These are phyloP conservation scores for Meira nashicola DNA, from an alignment of 1,284 basidiomycete species.

Conservation along the genomic window DNA sequence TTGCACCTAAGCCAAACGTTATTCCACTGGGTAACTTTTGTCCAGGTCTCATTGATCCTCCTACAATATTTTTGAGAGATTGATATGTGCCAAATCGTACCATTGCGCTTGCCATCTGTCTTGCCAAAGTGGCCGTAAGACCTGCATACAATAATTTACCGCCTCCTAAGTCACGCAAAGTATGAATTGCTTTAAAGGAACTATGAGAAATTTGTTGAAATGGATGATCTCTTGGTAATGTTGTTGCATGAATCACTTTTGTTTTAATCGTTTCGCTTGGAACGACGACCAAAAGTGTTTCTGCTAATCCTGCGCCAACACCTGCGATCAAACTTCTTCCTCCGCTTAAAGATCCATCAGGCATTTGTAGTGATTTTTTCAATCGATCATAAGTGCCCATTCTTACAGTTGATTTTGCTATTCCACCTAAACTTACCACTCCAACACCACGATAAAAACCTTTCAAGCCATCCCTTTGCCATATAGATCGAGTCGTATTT, in stretches of 20 bases:
- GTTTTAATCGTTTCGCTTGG: slow-evolving; percentile 99
- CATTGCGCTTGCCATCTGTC: slow-evolving; percentile 94
- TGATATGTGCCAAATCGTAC: slow-evolving; percentile 94
- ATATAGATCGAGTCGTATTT: not conserved
- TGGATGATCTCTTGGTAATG: not conserved
- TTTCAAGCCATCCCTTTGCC: slow-evolving; percentile 34
- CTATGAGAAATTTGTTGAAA: not conserved
- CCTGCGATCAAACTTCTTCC: slow-evolving; percentile 60
- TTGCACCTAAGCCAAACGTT: slow-evolving; percentile 88
- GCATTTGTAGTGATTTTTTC: slow-evolving; percentile 75
- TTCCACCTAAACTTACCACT: slow-evolving; percentile 46
- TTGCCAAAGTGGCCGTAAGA: slow-evolving; percentile 90
- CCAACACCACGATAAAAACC: slow-evolving; percentile 52
- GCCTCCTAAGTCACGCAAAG: slow-evolving; percentile 48
- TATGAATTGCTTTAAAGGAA: not conserved
- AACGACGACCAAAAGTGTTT: slow-evolving; percentile 90
- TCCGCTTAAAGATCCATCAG: slow-evolving; percentile 18
- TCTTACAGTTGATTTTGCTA: slow-evolving; percentile 70
- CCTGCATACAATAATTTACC: slow-evolving; percentile 76
- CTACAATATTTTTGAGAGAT: slow-evolving; percentile 76
- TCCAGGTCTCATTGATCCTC: slow-evolving; percentile 75
- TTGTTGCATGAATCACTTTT: not conserved
- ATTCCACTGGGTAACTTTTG: slow-evolving; percentile 78
- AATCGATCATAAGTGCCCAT: slow-evolving; percentile 93
- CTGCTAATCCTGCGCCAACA: slow-evolving; percentile 87